phyloP scores from a whole-genome alignment of 805 yeast genomes.

The Metschnikowia bowlesiae region DNA sequence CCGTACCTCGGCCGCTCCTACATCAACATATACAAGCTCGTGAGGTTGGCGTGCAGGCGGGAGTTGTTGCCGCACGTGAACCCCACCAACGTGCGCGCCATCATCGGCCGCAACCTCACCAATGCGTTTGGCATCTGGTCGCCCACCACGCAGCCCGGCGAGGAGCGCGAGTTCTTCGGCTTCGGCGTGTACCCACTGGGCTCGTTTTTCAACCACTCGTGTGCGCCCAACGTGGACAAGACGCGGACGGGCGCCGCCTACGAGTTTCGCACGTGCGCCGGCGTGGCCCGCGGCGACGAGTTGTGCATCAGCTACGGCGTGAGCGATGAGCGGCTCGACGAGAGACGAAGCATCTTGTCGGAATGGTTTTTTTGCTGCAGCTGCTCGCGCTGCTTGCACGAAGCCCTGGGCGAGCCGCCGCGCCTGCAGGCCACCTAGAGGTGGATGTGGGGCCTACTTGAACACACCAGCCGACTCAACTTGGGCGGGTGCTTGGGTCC shows the following conservation, averaged over 20 bases:
- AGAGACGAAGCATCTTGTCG: conserved; percentile 39
- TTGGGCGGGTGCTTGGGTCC: conserved; percentile 4
- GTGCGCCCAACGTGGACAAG: conserved; percentile 52
- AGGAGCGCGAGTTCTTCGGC: conserved; percentile 53
- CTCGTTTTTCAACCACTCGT: conserved; percentile 65
- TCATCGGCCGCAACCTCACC: conserved; percentile 57
- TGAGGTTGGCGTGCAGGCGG: conserved; percentile 36
- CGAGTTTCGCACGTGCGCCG: conserved; percentile 37
- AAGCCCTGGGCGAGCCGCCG: not conserved
- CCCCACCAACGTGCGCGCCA: conserved; percentile 37
- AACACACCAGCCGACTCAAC: not conserved
- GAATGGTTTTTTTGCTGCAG: conserved; percentile 61
- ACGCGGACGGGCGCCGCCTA: conserved; percentile 29
- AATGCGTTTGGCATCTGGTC: conserved; percentile 73
- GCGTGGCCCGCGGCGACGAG: conserved; percentile 43
- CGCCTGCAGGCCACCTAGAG: no score
- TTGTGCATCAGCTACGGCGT: conserved; percentile 62
- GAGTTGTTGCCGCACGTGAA: conserved; percentile 33
- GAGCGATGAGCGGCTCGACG: conserved; percentile 33
- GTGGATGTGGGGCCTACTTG: no score
- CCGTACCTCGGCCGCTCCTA: conserved; percentile 49
- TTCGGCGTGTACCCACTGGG: conserved; percentile 58
- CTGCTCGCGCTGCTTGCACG: conserved; percentile 42
- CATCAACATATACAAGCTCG: conserved; percentile 44
- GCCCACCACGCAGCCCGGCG: conserved; percentile 29